Evolutionary conservation across 2,329 filamentous ascomycete genomes (phyloP).

Genomic region (Spiromastix sp.): DNA sequence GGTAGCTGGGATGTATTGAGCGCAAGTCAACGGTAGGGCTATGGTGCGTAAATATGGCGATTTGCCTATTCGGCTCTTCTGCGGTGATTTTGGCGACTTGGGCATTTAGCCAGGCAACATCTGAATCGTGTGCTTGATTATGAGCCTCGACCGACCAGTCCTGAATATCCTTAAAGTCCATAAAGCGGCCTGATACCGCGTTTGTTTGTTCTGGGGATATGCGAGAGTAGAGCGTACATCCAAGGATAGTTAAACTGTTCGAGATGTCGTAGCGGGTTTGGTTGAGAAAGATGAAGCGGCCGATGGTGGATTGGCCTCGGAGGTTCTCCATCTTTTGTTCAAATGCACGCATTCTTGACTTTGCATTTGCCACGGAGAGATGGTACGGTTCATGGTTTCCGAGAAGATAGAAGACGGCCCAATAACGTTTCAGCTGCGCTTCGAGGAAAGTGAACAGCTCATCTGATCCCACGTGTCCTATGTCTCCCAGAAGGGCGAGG

Average conservation of each 20-base stretch:
- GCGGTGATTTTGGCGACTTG: slow-evolving; percentile 14
- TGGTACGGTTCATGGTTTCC: slow-evolving; percentile 46
- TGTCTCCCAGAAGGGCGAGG: slow-evolving; percentile 44
- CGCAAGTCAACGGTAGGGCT: slow-evolving; percentile 14
- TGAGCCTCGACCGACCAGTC: slow-evolving; percentile 18
- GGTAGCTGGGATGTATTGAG: slow-evolving; percentile 16
- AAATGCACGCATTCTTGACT: slow-evolving; percentile 11
- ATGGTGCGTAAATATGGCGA: slow-evolving; percentile 23
- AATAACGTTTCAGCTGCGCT: slow-evolving; percentile 36
- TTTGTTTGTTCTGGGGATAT: slow-evolving; percentile 26
- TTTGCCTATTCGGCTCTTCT: slow-evolving; percentile 16
- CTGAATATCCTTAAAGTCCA: slow-evolving; percentile 37
- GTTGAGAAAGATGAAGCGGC: slow-evolving; percentile 27
- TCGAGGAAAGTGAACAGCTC: slow-evolving; percentile 34
- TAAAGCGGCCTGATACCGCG: slow-evolving; percentile 29
- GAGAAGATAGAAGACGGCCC: slow-evolving; percentile 37
- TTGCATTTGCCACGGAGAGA: slow-evolving; percentile 9
- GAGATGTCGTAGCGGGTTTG: slow-evolving; percentile 24
- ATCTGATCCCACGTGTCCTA: slow-evolving; percentile 32
- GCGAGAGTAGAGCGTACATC: slow-evolving; percentile 40
- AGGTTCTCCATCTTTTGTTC: slow-evolving; percentile 7
- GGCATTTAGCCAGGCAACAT: slow-evolving; percentile 23
- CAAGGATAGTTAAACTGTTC: slow-evolving; percentile 25
- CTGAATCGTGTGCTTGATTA: slow-evolving; percentile 15
- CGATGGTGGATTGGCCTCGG: slow-evolving; percentile 6